phyloP scores from a whole-genome alignment of 2,329 filamentous ascomycete genomes.

The Colletotrichum spinosum region DNA sequence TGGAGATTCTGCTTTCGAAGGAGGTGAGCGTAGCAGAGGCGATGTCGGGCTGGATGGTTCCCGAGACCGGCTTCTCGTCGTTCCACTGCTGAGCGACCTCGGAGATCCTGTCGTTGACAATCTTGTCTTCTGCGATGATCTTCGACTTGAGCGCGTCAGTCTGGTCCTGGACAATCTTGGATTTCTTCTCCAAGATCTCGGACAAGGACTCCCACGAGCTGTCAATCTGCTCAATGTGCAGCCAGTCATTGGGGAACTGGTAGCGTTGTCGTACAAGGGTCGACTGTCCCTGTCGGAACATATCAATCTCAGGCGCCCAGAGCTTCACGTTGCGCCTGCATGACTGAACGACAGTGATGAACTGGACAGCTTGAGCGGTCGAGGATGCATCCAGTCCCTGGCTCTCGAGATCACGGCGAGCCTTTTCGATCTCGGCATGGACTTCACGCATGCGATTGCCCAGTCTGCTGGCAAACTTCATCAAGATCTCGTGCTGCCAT shows the following conservation, averaged over 20 bases:
- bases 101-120: conserved; percentile 87
- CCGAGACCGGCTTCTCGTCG: conserved; percentile 96
- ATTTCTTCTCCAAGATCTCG: conserved; percentile 91
- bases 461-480: conserved; percentile 91
- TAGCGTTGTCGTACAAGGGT: conserved; percentile 92
- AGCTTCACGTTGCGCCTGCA: conserved; percentile 93
- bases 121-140: conserved; percentile 92
- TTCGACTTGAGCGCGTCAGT: conserved; percentile 95
- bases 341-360: conserved; percentile 97
- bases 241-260: conserved; percentile 93
- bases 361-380: conserved; percentile 95
- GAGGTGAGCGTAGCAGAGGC: conserved; percentile 84
- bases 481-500: conserved; percentile 97
- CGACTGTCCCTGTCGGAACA: conserved; percentile 95
- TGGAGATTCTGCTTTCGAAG: conserved; percentile 88
- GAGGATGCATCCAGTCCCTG: conserved; percentile 95
- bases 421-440: conserved; percentile 90
- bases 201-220: conserved; percentile 95
- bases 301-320: conserved; percentile 96
- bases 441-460: conserved; percentile 93
- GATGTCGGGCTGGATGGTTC: conserved; percentile 89
- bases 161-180: conserved; percentile 95
- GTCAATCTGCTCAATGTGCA: conserved; percentile 95
- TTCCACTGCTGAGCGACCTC: conserved; percentile 92
- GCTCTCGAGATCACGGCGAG: conserved; percentile 88